Conservation (phyloP, 2,329 filamentous ascomycete species). For the Colletotrichum agaves region DNA sequence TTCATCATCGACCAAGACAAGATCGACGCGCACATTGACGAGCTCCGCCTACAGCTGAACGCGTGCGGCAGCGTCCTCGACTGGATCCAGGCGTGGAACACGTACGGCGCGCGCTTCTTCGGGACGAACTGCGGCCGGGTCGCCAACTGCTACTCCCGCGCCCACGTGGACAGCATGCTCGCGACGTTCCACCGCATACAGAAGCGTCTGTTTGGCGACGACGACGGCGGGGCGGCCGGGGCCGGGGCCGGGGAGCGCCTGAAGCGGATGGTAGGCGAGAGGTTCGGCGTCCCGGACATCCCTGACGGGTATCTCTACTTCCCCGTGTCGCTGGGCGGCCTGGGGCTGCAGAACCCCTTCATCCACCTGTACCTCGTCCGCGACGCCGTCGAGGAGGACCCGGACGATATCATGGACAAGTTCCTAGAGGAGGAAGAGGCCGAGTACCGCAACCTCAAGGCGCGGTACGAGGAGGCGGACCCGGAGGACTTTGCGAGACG, state of each 20-base stretch:
- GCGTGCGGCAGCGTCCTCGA: constrained; percentile 64
- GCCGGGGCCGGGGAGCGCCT: constrained; percentile 56
- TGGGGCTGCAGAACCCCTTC: constrained; percentile 52
- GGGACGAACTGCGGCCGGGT: constrained; percentile 66
- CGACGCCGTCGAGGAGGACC: constrained; percentile 41
- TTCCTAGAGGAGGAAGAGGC: constrained; percentile 47
- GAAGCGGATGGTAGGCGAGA: constrained; percentile 57
- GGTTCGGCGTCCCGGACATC: constrained; percentile 55
- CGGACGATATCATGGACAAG: constrained; percentile 41
- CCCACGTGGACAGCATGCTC: constrained; percentile 66
- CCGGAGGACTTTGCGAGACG: constrained; percentile 18
- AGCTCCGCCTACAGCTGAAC: constrained; percentile 64
- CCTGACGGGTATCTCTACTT: constrained; percentile 55
- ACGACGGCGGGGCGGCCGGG: constrained; percentile 44
- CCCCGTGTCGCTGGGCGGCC: constrained; percentile 51
- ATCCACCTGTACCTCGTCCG: constrained; percentile 42
- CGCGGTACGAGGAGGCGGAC: constrained; percentile 44
- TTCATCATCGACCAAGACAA: constrained; percentile 66
- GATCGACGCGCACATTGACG: constrained; percentile 66
- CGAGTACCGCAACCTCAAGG: constrained; percentile 47
- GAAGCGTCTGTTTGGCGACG: constrained; percentile 55
- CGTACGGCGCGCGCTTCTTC: constrained; percentile 67
- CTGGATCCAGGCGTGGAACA: constrained; percentile 71
- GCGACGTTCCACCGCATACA: constrained; percentile 64
- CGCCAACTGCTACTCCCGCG: constrained; percentile 63